A percentile compares a stretch with the other conserved stretches of the same genome.
phyloP scores from a whole-genome alignment of 768 basidiomycete species.

The Boletales sp. region DNA sequence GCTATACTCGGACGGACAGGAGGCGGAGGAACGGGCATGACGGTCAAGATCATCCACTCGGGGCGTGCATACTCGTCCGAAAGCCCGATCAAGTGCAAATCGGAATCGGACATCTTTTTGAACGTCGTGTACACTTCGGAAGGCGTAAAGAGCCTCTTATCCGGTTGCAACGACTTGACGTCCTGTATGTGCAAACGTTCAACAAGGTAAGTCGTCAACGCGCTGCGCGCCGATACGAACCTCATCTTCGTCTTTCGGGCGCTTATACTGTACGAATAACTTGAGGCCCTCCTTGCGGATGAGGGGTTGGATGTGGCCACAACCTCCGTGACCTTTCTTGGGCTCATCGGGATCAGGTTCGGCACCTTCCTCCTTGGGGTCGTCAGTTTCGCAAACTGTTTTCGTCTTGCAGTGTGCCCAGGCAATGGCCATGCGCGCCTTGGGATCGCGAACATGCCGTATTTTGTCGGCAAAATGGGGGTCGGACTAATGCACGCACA shows the following conservation, averaged over 20 bases:
- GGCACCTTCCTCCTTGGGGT: conserved; percentile 80
- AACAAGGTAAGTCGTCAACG: conserved; percentile 6
- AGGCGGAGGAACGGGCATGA: conserved; percentile 95
- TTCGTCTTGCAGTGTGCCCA: conserved; percentile 87
- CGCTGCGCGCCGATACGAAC: conserved; percentile 43
- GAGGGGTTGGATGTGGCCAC: conserved; percentile 86
- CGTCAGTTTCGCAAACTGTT: conserved; percentile 85
- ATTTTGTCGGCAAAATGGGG: conserved; percentile 83
- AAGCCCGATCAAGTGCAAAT: conserved; percentile 85
- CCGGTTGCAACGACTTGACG: conserved; percentile 73
- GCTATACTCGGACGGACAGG: conserved; percentile 98
- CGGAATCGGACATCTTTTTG: conserved; percentile 90
- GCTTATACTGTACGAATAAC: conserved; percentile 92
- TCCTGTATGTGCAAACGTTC: conserved; percentile 47
- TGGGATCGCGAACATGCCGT: conserved; percentile 81
- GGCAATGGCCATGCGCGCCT: conserved; percentile 81
- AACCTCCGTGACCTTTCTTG: conserved; percentile 95
- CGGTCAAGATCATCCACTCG: conserved; percentile 99
- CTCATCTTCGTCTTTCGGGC: conserved; percentile 92
- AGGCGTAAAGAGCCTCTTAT: conserved; percentile 78
- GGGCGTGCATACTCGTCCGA: conserved; percentile 95
- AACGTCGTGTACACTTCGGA: conserved; percentile 92
- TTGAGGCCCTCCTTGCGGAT: conserved; percentile 95
- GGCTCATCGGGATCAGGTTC: conserved; percentile 60
- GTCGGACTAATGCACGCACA: conserved; percentile 59